Base-by-base conservation (phyloP, 2,329 filamentous ascomycete species). In the Fusarium mangiferae region DNA sequence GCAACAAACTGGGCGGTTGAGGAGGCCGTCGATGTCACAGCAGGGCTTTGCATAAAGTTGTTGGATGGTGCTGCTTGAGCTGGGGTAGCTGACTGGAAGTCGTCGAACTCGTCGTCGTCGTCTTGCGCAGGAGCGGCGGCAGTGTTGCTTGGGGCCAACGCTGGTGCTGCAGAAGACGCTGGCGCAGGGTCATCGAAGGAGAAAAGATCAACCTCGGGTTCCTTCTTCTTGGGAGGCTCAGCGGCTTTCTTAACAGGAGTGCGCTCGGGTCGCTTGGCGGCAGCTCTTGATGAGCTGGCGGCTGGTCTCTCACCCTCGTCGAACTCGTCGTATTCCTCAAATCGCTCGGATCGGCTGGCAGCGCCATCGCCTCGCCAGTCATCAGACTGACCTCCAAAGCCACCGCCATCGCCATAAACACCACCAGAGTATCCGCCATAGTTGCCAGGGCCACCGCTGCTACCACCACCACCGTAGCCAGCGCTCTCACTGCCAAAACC, bases 291-390 rank as follows among this genome's bases (percentile, higher is more conserved):
- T 30, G 89, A 83, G 66, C 89, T 85, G 58, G 81, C 78, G 3
- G 82, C 78, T 30, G 85, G 85, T 61, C 83, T 79, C 39, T 87
- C 84, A 45, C 88, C 94, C 78, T 98, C 96, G 63, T 98, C 96
- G 78, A 92, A 96, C 83, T 99, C 96, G 80, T 99, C 95, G 79
- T 99, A 99, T 83, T 98, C 96, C 77, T 98, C 96, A 77, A 98
- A 99, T 74, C 92, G 90, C 74, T 97, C 95, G 62, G 88, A 86
- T 66, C 91, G 85, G 77, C 86, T 72, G 18, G 76, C 87, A 66
- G 90, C 85, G 76, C 72, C 68, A 11, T 94, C 66, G 15, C 30
- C 91, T 66, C 90, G 88, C 84, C 93, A 97, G 58, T 94, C 93
- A 76, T 87, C 90, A 26, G 87, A 82, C 78, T 94, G 90, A 6